These are phyloP conservation scores for Fusarium kyushuense DNA, from an alignment of 2,329 filamentous ascomycete genomes.

Conservation along the genomic window DNA sequence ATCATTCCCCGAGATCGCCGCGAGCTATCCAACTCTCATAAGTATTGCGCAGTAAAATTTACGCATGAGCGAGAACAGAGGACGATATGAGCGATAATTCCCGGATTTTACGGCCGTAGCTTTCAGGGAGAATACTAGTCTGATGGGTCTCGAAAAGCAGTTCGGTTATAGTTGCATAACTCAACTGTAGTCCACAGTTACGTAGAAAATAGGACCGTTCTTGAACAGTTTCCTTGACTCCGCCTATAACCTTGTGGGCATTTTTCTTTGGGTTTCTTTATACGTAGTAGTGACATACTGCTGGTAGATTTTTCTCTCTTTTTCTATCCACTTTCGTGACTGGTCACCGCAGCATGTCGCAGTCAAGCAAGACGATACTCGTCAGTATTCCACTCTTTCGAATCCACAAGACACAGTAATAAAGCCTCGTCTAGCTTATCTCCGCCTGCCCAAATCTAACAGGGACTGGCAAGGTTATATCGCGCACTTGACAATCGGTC, in stretches of 20 bases:
- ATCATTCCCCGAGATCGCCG: background rate
- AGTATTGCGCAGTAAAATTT: background rate
- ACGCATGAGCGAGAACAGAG: background rate
- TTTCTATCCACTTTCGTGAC: background rate
- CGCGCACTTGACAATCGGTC: slow-evolving; percentile 5
- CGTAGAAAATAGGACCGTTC: background rate
- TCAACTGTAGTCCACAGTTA: background rate
- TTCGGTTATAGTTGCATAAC: slow-evolving; percentile 5
- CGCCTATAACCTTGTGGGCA: background rate
- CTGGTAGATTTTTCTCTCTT: background rate
- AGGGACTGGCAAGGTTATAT: slow-evolving; percentile 5
- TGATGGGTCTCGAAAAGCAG: background rate
- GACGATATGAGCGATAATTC: background rate
- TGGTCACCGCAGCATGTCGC: background rate
- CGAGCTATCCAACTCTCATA: background rate
- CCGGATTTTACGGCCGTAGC: no score
- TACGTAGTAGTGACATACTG: background rate
- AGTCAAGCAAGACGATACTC: background rate
- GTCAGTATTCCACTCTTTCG: background rate
- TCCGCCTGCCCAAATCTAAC: background rate
- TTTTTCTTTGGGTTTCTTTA: background rate
- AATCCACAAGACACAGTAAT: background rate
- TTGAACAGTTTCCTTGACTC: background rate
- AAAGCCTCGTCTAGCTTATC: background rate
- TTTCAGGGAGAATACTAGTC: background rate